Base-by-base conservation (phyloP, 2,329 filamentous ascomycete species). In the Colletotrichum euphorbiae region DNA sequence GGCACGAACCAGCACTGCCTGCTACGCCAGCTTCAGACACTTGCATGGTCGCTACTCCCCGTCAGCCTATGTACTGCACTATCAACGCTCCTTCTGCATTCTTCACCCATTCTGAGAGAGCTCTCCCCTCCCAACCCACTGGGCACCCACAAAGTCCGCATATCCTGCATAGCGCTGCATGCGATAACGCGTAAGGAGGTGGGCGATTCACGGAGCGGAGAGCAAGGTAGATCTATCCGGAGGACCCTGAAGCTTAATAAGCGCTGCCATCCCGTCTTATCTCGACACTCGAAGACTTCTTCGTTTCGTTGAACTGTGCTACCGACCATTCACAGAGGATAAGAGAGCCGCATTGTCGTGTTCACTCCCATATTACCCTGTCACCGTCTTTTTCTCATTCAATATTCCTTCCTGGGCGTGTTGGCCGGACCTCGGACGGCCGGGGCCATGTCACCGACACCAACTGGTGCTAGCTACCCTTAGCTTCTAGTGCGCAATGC, bases 241-340 rank as follows among this genome's bases (percentile, higher is more conserved):
- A 66, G 66, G 66, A 69, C 66, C 66, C 66, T 69, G 66, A 65
- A 66, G 66, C 62, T 65, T 60, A 42, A 50, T 61, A 65, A 50
- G 66, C 54, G 66, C 66, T 69, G 66, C 66, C 66, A 69, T 69
- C 66, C 66, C 66, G 61, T 69, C 66, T 69, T 69, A 59, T 69
- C 61, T 69, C 55, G 66, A 65, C 61, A 65, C 33, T 55, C 54
- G 48, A 69, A 56, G 61, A 61, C 66, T 60, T 60, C 48, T 42
- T 46, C 42, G 66, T 60, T 69, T 65, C 38, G 61, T 31, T 46
- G 48, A 31, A 17, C 19, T 59, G 38, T 56, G 15, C 54, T 43
- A 13, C 52, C 40, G 42, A 28, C 55, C 54, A 36, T 17, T 65
- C 54, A 45, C 17, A 15, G 17, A 21, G n/a, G 13, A 9, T 17